phyloP scores from a whole-genome alignment of 257 asterid genomes.

The Gynochthodes officinalis region DNA sequence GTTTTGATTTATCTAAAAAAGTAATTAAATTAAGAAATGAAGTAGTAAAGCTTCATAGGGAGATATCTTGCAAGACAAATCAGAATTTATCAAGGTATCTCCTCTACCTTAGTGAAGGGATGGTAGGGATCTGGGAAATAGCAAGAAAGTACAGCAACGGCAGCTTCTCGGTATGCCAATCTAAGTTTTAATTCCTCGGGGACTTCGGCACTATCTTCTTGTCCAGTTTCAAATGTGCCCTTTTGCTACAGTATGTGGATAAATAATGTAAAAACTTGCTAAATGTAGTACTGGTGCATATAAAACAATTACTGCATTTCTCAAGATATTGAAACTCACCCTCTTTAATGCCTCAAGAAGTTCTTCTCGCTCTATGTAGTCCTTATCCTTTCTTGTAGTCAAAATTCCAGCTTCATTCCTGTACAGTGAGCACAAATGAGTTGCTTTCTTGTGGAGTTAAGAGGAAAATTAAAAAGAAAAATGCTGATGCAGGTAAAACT shows the following conservation, averaged over 20 bases:
- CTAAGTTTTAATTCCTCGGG: constrained; percentile 93
- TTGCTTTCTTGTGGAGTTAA: constrained; percentile 8
- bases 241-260: constrained; percentile 70
- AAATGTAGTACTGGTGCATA: background rate
- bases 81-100: constrained; percentile 6
- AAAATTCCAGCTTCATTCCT: constrained; percentile 99
- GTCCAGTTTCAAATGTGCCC: constrained; percentile 98
- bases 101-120: constrained; percentile 58
- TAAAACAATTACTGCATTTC: background rate
- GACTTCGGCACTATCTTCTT: constrained; percentile 87
- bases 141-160: constrained; percentile 95
- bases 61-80: background rate
- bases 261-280: constrained; percentile 13
- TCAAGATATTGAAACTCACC: constrained; percentile 44
- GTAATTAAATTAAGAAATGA: background rate
- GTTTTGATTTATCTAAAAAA: background rate
- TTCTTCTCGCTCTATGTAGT: constrained; percentile 86
- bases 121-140: constrained; percentile 77
- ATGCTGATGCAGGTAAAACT: constrained; percentile 17
- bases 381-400: constrained; percentile 89
- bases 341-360: constrained; percentile 97
- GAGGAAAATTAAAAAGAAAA: constrained; percentile 16
- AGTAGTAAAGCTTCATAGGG: background rate
- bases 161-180: constrained; percentile 96
- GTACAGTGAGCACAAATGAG: constrained; percentile 38